These are phyloP conservation scores for Cupressus sempervirens DNA, from an alignment of 75 land plant species.

Conservation along the genomic window DNA sequence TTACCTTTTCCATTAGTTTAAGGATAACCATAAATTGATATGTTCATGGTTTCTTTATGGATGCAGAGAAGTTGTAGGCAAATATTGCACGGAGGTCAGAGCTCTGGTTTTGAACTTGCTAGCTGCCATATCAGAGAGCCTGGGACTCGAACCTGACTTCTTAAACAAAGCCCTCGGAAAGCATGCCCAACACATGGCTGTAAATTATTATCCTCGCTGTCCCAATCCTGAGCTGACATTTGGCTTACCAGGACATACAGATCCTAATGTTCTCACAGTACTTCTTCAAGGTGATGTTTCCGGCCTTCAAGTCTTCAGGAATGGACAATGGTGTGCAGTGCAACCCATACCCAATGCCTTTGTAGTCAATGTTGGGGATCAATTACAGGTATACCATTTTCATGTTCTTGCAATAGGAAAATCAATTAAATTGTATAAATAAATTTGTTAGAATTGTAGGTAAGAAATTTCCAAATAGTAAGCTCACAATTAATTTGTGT, in stretches of 20 bases:
- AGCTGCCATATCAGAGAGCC: constrained; percentile 56
- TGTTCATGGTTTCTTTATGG: neutral
- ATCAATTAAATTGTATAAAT: too few species aligned
- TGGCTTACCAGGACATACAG: constrained; percentile 62
- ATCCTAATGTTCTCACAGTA: constrained; percentile 49
- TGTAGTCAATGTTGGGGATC: constrained; percentile 70
- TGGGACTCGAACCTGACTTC: constrained; percentile 42
- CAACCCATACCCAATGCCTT: constrained; percentile 52
- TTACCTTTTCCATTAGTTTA: too few species aligned
- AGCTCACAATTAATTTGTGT: too few species aligned
- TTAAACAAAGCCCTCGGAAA: constrained; percentile 36
- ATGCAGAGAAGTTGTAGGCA: constrained; percentile 30
- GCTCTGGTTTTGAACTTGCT: constrained; percentile 27
- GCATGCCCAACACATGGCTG: constrained; percentile 53
- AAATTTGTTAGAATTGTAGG: too few species aligned
- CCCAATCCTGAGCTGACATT: constrained; percentile 68
- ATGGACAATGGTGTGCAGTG: constrained; percentile 44
- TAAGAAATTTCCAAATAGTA: too few species aligned
- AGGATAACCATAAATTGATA: too few species aligned
- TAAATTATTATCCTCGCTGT: constrained; percentile 72
- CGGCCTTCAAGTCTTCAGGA: constrained; percentile 42
- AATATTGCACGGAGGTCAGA: constrained; percentile 30
- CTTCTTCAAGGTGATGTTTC: constrained; percentile 54
- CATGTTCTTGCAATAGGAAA: neutral
- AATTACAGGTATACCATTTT: constrained; percentile 44